Conservation (phyloP, 805 yeast genomes). For the Spathaspora boniae region DNA sequence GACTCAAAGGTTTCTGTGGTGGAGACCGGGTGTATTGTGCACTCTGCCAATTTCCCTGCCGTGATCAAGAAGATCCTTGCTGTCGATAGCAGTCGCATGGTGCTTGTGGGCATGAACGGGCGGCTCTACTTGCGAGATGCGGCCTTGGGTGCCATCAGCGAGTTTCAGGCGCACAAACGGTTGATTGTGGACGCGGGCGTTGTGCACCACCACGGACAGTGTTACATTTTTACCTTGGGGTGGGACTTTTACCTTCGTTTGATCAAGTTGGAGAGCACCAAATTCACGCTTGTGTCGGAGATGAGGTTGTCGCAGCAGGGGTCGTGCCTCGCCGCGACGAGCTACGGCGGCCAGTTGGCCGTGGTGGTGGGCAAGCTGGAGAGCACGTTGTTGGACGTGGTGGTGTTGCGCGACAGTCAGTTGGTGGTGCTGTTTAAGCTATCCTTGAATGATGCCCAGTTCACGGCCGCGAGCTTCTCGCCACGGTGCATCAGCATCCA, state of each 20-base stretch:
- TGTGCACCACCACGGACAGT: conserved; percentile 14
- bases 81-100: conserved; percentile 20
- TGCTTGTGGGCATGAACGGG: conserved; percentile 56
- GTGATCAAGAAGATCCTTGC: conserved; percentile 36
- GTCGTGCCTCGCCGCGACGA: conserved; percentile 44
- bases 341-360: conserved; percentile 26
- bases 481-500: conserved; percentile 43
- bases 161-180: conserved; percentile 30
- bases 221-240: conserved; percentile 53
- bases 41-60: conserved; percentile 16
- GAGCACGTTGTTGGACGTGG: conserved; percentile 53
- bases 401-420: conserved; percentile 16
- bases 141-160: conserved; percentile 9
- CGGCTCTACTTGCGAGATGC: conserved; percentile 17
- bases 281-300: conserved; percentile 13
- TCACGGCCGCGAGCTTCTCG: conserved; percentile 59
- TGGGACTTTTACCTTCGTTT: conserved; percentile 51
- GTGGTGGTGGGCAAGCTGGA: conserved; percentile 59
- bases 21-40: conserved; percentile 14
- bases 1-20: conserved; percentile 16
- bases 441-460: conserved; percentile 72
- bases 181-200: conserved; percentile 37
- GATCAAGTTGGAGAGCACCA: conserved; percentile 21
- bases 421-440: conserved; percentile 35
- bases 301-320: conserved; percentile 48